These are phyloP conservation scores for Amesomyces nigricolor DNA, from an alignment of 2,329 filamentous ascomycete species.

Conservation along the genomic window DNA sequence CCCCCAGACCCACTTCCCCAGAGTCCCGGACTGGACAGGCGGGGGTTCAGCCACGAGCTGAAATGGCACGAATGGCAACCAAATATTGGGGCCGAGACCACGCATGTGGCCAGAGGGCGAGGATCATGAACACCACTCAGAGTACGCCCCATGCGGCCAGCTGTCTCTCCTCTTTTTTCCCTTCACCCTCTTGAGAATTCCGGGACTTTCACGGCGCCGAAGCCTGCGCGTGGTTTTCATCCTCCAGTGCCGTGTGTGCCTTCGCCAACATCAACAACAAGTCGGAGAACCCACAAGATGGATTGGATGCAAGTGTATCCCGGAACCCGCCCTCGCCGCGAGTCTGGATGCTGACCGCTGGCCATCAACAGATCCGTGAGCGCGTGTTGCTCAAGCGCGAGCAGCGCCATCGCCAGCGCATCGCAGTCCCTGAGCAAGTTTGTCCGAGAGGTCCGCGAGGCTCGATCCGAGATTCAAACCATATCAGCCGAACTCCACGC, in stretches of 20 bases:
- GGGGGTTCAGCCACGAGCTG: background rate
- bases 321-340: background rate
- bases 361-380: conserved; percentile 32
- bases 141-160: background rate
- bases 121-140: background rate
- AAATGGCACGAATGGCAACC: background rate
- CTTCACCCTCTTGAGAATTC: background rate
- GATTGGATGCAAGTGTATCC: conserved; percentile 10
- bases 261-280: no score
- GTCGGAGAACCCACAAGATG: background rate
- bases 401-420: conserved; percentile 33
- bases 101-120: background rate
- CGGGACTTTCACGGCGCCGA: no score
- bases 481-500: conserved; percentile 39
- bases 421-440: conserved; percentile 32
- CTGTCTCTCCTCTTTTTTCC: background rate
- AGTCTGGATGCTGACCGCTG: background rate
- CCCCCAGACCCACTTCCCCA: no score
- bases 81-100: conserved; percentile 8
- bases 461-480: conserved; percentile 35
- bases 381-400: conserved; percentile 35
- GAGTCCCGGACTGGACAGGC: no score
- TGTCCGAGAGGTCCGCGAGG: conserved; percentile 38
- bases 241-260: no score
- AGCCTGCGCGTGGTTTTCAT: no score